These are phyloP conservation scores for Stylonectria norvegica DNA, from an alignment of 2,329 filamentous ascomycete genomes.

Conservation along the genomic window DNA sequence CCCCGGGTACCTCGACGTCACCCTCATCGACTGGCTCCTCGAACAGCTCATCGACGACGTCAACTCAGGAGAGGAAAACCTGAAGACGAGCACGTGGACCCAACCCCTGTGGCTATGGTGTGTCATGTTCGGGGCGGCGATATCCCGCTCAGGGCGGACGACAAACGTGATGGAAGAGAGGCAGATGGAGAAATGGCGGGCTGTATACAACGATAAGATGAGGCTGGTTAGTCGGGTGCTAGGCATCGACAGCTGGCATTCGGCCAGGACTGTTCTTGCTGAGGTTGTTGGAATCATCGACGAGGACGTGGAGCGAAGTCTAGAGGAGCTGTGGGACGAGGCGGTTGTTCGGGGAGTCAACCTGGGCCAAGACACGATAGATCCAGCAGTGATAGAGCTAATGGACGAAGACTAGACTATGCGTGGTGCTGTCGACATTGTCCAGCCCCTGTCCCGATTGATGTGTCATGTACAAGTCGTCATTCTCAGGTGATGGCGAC, in stretches of 20 bases:
- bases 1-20: slow-evolving; percentile 39
- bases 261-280: slow-evolving; percentile 34
- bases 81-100: slow-evolving; percentile 41
- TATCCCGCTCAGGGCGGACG: slow-evolving; percentile 36
- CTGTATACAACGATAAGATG: slow-evolving; percentile 41
- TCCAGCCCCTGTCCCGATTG: slow-evolving; percentile 9
- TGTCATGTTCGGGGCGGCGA: slow-evolving; percentile 43
- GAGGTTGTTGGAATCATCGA: slow-evolving; percentile 40
- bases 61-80: slow-evolving; percentile 37
- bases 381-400: slow-evolving; percentile 25
- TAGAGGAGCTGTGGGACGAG: slow-evolving; percentile 41
- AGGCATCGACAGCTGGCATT: slow-evolving; percentile 37
- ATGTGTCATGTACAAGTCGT: neutral
- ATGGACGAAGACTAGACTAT: slow-evolving; percentile 22
- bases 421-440: slow-evolving; percentile 7
- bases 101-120: slow-evolving; percentile 45
- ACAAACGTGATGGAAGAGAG: slow-evolving; percentile 34
- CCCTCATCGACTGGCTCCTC: slow-evolving; percentile 44
- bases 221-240: slow-evolving; percentile 37
- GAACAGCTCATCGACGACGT: slow-evolving; percentile 45
- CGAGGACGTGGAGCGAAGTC: slow-evolving; percentile 38
- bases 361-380: slow-evolving; percentile 16
- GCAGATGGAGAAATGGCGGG: slow-evolving; percentile 37
- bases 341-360: slow-evolving; percentile 26
- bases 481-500: neutral